These are phyloP conservation scores for Cenchrus purpureus DNA, from an alignment of 176 grass and related monocot species.

Conservation along the genomic window DNA sequence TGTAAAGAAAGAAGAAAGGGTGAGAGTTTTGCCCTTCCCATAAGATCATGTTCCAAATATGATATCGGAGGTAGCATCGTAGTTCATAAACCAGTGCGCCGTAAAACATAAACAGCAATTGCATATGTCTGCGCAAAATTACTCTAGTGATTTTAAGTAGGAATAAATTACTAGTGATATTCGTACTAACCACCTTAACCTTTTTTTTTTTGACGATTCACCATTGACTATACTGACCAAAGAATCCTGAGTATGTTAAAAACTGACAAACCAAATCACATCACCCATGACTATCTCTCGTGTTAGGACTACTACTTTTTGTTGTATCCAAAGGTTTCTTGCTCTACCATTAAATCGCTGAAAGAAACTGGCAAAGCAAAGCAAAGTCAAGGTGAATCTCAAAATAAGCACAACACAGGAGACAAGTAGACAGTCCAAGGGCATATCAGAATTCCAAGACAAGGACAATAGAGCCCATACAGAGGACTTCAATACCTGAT, in stretches of 20 bases:
- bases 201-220: background rate
- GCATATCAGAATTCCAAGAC: background rate
- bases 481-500: background rate
- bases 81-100: too few relatives aligned
- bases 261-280: background rate
- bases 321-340: background rate
- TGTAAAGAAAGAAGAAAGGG: too few relatives aligned
- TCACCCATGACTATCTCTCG: background rate
- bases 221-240: too few relatives aligned
- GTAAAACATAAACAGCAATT: too few relatives aligned
- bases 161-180: background rate
- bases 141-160: background rate
- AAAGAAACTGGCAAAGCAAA: background rate
- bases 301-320: background rate
- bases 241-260: background rate
- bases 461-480: background rate
- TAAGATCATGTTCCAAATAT: too few relatives aligned
- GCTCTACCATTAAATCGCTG: background rate
- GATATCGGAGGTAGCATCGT: too few relatives aligned
- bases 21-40: too few relatives aligned
- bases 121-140: background rate
- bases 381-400: background rate
- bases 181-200: background rate
- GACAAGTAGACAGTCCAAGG: background rate
- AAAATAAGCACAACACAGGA: background rate